Evolutionary conservation across 805 yeast species (phyloP), one percentile per base, ranked within the genome.

Genomic region (Wickerhamiella allomyrinae): DNA sequence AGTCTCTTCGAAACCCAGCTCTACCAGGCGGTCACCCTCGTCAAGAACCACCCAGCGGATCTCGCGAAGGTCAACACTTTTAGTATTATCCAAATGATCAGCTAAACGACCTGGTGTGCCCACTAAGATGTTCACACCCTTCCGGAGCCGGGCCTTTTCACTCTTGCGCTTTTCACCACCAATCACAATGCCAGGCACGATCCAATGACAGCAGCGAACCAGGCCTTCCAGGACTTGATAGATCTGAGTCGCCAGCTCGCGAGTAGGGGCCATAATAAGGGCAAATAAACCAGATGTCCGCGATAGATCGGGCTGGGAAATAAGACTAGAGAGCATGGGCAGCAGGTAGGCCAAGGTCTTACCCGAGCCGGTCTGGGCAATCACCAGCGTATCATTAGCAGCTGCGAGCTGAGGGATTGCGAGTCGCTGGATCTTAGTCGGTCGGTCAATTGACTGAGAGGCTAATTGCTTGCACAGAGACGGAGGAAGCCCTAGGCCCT

Each of bases 311-410:
- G 52, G 51, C 52, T 74, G 74, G 22, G 67, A 61, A 74, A 85
- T 73, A 34, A 91, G 66, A 45, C 75, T 71, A 49, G 82, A 76
- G 48, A 89, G 60, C 17, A 93, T 77, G 1, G 98, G 99, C 29
- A 93, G 63, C 3, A 79, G 65, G 57, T 82, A 93, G 0, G 97
- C 78, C 43, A 91, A 62, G 0, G 99, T 91, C 60, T 91, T 91
- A 60, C 99, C 99, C 0, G 97, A 87, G 41, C 99, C 99, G 0
- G 99, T 91, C 61, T 93, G 96, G 0, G 99, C 95, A 56, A 86
- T 93, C 37, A 91, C 81, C 50, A 91, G 81, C 43, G 86, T 63
- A 60, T 91, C 98, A 24, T 66, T 61, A 17, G 69, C 63, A 7
- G 57, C 51, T 11, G 60, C 52, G 6, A 73, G 50, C 22, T 67